These are phyloP conservation scores for Vigna reflexopilosa DNA, from an alignment of 306 rosid genomes.

Conservation along the genomic window DNA sequence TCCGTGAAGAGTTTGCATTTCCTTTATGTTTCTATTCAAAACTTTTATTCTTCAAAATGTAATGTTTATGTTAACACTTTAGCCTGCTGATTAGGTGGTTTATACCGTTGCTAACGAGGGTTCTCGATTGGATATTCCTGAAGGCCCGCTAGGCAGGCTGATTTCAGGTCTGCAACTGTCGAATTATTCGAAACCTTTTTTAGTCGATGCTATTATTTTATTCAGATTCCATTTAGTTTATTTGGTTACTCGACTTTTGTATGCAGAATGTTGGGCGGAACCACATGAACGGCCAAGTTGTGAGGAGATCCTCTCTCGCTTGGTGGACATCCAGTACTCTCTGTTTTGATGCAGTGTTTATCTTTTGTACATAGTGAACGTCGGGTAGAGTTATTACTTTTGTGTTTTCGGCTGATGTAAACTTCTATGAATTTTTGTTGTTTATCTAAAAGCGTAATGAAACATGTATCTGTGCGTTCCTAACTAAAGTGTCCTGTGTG, in stretches of 20 bases:
- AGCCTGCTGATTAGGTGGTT: slow-evolving; percentile 71
- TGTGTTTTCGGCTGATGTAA: slow-evolving; percentile 75
- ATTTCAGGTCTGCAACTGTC: slow-evolving; percentile 64
- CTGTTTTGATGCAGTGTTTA: slow-evolving; percentile 59
- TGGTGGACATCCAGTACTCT: slow-evolving; percentile 84
- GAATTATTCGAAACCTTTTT: slow-evolving; percentile 28
- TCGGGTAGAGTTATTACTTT: slow-evolving; percentile 66
- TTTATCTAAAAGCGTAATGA: slow-evolving; percentile 26
- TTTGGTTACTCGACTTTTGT: slow-evolving; percentile 23
- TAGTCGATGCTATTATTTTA: background rate
- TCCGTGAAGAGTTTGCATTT: background rate
- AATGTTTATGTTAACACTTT: slow-evolving; percentile 13
- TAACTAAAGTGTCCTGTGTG: slow-evolving; percentile 26
- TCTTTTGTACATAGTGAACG: slow-evolving; percentile 63
- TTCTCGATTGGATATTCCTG: slow-evolving; percentile 89
- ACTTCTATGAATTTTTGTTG: slow-evolving; percentile 53
- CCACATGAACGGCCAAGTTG: slow-evolving; percentile 88
- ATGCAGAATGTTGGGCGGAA: slow-evolving; percentile 94
- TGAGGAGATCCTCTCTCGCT: slow-evolving; percentile 85
- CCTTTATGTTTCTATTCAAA: slow-evolving; percentile 1
- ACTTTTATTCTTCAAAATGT: background rate
- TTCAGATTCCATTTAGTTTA: slow-evolving; percentile 15
- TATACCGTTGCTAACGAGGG: slow-evolving; percentile 87
- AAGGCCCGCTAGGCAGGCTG: slow-evolving; percentile 88
- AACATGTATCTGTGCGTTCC: slow-evolving; percentile 29